Evolutionary conservation across 176 grass and related monocot genomes (phyloP).

Genomic region (Aegilops bicornis): DNA sequence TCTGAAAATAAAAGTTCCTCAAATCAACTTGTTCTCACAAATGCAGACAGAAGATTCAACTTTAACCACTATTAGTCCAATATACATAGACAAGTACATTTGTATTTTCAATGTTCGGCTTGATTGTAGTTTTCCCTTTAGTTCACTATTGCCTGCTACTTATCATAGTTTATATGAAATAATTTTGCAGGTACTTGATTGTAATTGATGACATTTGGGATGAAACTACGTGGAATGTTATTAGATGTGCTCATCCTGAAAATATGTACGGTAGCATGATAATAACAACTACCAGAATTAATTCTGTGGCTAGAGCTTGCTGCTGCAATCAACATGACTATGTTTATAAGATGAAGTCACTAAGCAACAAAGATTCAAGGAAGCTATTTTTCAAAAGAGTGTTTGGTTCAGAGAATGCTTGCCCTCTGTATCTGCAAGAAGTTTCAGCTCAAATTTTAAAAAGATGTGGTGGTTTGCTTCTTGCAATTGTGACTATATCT

Average conservation of each 20-base stretch:
- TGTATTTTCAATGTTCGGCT: neutral
- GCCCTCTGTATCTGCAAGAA: neutral
- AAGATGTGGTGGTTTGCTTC: neutral
- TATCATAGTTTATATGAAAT: neutral
- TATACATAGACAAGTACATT: neutral
- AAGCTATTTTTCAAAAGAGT: neutral
- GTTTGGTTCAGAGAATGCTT: neutral
- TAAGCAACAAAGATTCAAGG: neutral
- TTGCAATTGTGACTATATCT: slow-evolving; percentile 3
- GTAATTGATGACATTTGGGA: slow-evolving; percentile 16
- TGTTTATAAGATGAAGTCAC: slow-evolving; percentile 1
- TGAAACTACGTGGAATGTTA: slow-evolving; percentile 5
- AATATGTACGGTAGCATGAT: neutral
- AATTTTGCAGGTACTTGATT: slow-evolving; percentile 1
- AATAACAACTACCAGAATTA: neutral
- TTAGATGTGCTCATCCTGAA: neutral
- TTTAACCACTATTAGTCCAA: neutral
- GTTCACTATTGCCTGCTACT: neutral
- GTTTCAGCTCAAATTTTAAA: neutral
- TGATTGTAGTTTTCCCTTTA: no score
- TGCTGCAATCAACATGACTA: neutral
- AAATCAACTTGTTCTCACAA: neutral
- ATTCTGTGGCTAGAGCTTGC: slow-evolving; percentile 3
- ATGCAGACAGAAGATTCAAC: neutral
- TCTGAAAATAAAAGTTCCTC: neutral